Evolutionary conservation across 441 rosid species (phyloP).

Genomic region (Populus hybrid): DNA sequence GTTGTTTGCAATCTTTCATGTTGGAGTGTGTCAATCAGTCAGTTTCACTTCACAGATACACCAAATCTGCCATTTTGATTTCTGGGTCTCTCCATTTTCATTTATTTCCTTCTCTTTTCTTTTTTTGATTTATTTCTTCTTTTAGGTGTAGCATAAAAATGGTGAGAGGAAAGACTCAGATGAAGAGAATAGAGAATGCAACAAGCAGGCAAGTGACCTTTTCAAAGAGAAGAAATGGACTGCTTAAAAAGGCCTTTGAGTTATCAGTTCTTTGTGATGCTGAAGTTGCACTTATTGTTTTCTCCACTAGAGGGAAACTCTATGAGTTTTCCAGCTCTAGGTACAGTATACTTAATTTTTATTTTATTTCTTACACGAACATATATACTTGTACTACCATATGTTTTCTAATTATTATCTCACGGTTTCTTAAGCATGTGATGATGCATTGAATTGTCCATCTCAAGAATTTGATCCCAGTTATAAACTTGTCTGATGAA

Average conservation of each 20-base stretch:
- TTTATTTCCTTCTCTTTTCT: background rate
- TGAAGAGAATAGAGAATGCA: constrained; percentile 90
- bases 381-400: background rate
- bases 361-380: background rate
- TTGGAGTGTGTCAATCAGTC: constrained; percentile 1
- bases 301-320: constrained; percentile 81
- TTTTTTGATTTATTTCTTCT: background rate
- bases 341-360: constrained; percentile 25
- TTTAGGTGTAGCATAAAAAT: constrained; percentile 30
- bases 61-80: constrained; percentile 1
- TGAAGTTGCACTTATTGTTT: constrained; percentile 82
- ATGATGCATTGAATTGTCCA: constrained; percentile 7
- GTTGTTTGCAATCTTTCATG: background rate
- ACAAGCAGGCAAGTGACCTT: constrained; percentile 94
- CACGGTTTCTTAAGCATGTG: background rate
- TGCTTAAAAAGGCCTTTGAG: constrained; percentile 86
- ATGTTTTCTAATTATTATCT: background rate
- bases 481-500: background rate
- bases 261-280: constrained; percentile 87
- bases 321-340: constrained; percentile 76
- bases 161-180: constrained; percentile 90
- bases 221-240: constrained; percentile 84
- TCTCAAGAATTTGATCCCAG: background rate
- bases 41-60: background rate
- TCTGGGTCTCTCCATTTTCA: constrained; percentile 2